phyloP scores from a whole-genome alignment of 1,284 basidiomycete species.

The Ganoderma sinense region DNA sequence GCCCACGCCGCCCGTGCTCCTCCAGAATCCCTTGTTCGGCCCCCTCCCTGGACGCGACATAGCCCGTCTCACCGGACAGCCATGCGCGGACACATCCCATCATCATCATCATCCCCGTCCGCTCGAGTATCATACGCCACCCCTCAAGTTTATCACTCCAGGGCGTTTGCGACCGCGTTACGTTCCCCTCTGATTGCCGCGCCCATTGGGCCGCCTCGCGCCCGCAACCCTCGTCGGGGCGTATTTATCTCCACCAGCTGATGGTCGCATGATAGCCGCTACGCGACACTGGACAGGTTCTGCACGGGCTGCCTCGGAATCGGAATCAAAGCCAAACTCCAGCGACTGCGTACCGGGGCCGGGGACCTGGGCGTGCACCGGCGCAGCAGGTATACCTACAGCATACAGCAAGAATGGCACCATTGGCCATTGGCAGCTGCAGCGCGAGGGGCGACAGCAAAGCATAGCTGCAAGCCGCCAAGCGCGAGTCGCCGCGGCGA shows the following conservation, averaged over 20 bases:
- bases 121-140: constrained; percentile 21
- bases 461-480: neutral
- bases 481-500: neutral
- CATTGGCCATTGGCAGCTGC: neutral
- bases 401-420: neutral
- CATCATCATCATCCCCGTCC: constrained; percentile 16
- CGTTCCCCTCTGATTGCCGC: constrained; percentile 28
- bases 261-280: constrained; percentile 31
- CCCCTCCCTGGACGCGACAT: neutral
- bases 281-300: neutral
- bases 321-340: constrained; percentile 1
- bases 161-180: constrained; percentile 18
- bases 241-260: constrained; percentile 31
- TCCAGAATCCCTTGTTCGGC: neutral
- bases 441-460: neutral
- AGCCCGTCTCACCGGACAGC: neutral
- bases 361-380: neutral
- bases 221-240: constrained; percentile 23
- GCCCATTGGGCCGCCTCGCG: constrained; percentile 19
- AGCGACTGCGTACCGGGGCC: neutral
- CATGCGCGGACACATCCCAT: constrained; percentile 10
- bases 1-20: neutral
- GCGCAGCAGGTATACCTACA: neutral
- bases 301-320: neutral
- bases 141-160: constrained; percentile 30